A percentile compares a stretch with the other conserved stretches of the same genome.
These are phyloP conservation scores for Uncinocarpus reesii DNA, from an alignment of 2,329 filamentous ascomycete species.

Conservation along the genomic window DNA sequence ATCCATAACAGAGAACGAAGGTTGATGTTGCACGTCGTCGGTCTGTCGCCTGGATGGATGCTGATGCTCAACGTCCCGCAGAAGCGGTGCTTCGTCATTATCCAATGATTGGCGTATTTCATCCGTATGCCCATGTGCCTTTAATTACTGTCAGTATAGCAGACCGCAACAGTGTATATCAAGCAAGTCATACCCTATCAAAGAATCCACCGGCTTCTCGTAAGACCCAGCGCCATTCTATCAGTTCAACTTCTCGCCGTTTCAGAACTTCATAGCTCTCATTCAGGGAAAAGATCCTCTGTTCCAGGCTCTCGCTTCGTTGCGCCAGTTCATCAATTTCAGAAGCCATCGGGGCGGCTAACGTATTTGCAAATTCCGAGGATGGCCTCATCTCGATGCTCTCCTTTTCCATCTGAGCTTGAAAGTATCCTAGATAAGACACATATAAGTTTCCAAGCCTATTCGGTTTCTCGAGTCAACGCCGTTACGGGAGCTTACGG, in stretches of 20 bases:
- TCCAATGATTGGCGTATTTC: slow-evolving; percentile 83
- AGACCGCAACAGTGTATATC: neutral
- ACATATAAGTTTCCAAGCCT: neutral
- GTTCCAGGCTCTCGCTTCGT: slow-evolving; percentile 82
- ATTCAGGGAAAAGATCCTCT: slow-evolving; percentile 81
- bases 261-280: slow-evolving; percentile 98
- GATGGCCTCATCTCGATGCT: slow-evolving; percentile 77
- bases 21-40: slow-evolving; percentile 52
- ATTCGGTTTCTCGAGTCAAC: neutral
- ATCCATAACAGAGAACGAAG: slow-evolving; percentile 93
- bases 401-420: slow-evolving; percentile 88
- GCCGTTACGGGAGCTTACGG: slow-evolving; percentile 50
- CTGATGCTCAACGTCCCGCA: slow-evolving; percentile 86
- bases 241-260: slow-evolving; percentile 92
- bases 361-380: slow-evolving; percentile 76
- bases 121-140: slow-evolving; percentile 87
- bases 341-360: slow-evolving; percentile 77
- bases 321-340: slow-evolving; percentile 96
- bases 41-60: slow-evolving; percentile 48
- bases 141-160: slow-evolving; percentile 11
- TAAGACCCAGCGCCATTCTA: slow-evolving; percentile 96
- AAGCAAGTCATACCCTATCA: slow-evolving; percentile 50
- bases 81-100: slow-evolving; percentile 82
- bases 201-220: slow-evolving; percentile 96
- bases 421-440: slow-evolving; percentile 67